phyloP scores from a whole-genome alignment of 768 basidiomycete genomes.

The Panaeolus papilionaceus region DNA sequence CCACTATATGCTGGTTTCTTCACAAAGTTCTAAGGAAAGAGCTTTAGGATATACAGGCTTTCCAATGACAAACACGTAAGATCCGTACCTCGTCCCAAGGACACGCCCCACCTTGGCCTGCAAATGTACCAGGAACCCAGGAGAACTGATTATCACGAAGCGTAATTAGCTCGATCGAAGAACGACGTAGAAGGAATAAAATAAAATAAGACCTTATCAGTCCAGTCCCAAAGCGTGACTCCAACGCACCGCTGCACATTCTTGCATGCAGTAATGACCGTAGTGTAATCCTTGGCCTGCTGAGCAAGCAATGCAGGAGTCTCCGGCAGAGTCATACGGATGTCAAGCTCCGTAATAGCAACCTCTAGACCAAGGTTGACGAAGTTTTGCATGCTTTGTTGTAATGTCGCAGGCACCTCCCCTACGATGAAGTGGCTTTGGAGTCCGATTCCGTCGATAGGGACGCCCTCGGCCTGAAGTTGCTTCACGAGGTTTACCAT shows the following conservation, averaged over 20 bases:
- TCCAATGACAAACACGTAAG: background rate
- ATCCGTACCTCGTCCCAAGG: background rate
- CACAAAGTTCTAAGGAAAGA: constrained; percentile 3
- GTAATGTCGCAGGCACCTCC: constrained; percentile 52
- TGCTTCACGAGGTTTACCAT: constrained; percentile 55
- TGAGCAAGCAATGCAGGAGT: constrained; percentile 53
- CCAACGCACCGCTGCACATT: constrained; percentile 46
- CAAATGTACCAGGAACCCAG: constrained; percentile 45
- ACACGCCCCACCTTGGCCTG: constrained; percentile 43
- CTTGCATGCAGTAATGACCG: constrained; percentile 58
- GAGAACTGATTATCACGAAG: constrained; percentile 35
- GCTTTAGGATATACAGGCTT: background rate
- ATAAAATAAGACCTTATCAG: constrained; percentile 39
- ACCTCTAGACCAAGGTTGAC: constrained; percentile 66
- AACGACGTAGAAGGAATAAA: background rate
- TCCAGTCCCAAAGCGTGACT: constrained; percentile 51
- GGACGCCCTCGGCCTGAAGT: constrained; percentile 50
- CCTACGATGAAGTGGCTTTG: constrained; percentile 65
- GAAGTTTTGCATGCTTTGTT: constrained; percentile 54
- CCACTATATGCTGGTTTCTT: constrained; percentile 47
- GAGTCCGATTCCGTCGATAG: constrained; percentile 64
- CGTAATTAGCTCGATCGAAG: background rate
- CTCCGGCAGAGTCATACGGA: constrained; percentile 59
- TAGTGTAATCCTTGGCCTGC: constrained; percentile 61
- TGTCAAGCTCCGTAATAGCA: constrained; percentile 70